These are phyloP conservation scores for Volvariella volvacea DNA, from an alignment of 1,284 basidiomycete genomes.

Conservation along the genomic window DNA sequence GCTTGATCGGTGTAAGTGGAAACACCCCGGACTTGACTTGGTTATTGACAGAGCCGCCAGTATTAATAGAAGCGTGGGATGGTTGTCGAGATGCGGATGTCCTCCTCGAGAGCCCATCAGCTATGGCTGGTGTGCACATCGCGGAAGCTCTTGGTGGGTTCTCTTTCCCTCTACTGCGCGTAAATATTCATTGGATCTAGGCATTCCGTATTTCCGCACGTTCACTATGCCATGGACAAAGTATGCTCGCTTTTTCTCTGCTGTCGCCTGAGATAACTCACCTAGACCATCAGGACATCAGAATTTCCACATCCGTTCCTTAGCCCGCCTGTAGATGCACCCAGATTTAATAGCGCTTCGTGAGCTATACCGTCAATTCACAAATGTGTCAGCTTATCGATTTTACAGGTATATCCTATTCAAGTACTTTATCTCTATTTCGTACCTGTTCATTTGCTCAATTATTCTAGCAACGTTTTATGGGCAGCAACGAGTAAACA, in stretches of 20 bases:
- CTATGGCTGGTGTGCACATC: constrained; percentile 79
- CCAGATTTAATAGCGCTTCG: constrained; percentile 48
- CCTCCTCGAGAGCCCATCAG: constrained; percentile 66
- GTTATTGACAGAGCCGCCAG: constrained; percentile 20
- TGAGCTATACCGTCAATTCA: constrained; percentile 20
- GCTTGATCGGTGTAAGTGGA: constrained; percentile 60
- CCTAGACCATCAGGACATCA: constrained; percentile 37
- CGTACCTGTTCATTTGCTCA: neutral
- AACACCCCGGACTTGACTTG: neutral
- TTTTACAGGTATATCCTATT: constrained; percentile 51
- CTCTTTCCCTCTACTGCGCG: constrained; percentile 17
- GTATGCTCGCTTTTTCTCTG: constrained; percentile 17
- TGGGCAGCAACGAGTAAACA: constrained; percentile 70
- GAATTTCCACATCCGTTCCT: constrained; percentile 63
- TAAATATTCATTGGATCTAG: constrained; percentile 7
- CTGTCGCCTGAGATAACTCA: constrained; percentile 3
- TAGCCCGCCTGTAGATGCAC: constrained; percentile 44
- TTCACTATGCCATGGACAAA: constrained; percentile 74
- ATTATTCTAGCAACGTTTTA: constrained; percentile 62
- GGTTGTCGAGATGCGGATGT: constrained; percentile 72
- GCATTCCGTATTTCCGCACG: constrained; percentile 55
- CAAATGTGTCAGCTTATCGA: neutral
- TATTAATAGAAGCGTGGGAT: constrained; percentile 64
- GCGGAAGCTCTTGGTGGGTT: constrained; percentile 63
- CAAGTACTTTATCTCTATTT: constrained; percentile 27